Evolutionary conservation across 1,284 basidiomycete genomes (phyloP).

Genomic region (Clitocybe nebularis): DNA sequence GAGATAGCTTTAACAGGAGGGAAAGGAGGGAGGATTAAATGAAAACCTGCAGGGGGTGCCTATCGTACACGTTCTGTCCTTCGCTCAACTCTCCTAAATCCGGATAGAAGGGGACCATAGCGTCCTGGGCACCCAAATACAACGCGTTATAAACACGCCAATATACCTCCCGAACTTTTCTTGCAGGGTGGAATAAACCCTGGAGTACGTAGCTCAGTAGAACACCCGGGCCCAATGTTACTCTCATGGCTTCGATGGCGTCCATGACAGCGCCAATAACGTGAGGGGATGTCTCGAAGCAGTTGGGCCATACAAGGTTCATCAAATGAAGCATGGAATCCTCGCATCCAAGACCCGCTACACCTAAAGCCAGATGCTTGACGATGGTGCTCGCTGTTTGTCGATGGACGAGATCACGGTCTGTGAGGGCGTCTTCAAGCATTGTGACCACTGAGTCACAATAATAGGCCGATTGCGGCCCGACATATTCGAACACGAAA

Average conservation of each 20-base stretch:
- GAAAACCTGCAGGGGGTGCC: constrained; percentile 81
- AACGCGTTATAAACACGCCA: constrained; percentile 93
- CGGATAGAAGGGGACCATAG: constrained; percentile 94
- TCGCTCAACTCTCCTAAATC: constrained; percentile 85
- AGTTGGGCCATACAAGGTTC: constrained; percentile 99
- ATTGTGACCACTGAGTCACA: constrained; percentile 96
- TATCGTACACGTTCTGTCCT: constrained; percentile 84
- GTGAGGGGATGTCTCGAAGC: constrained; percentile 97
- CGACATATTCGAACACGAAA: constrained; percentile 99
- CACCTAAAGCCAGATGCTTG: constrained; percentile 96
- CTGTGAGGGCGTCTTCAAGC: constrained; percentile 96
- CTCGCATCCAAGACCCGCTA: constrained; percentile 95
- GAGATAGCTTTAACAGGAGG: constrained; percentile 10
- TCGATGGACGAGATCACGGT: constrained; percentile 96
- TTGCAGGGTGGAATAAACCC: constrained; percentile 92
- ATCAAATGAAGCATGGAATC: constrained; percentile 97
- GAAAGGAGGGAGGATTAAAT: constrained; percentile 40
- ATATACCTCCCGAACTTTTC: constrained; percentile 95
- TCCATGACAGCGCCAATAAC: constrained; percentile 98
- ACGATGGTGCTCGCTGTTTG: constrained; percentile 99
- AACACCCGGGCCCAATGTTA: constrained; percentile 92
- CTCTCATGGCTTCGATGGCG: constrained; percentile 94
- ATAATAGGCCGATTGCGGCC: constrained; percentile 99
- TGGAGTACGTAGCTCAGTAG: constrained; percentile 89
- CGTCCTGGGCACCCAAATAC: constrained; percentile 85